Conservation (phyloP, 805 yeast genomes). For the Myxozyma monticola region DNA sequence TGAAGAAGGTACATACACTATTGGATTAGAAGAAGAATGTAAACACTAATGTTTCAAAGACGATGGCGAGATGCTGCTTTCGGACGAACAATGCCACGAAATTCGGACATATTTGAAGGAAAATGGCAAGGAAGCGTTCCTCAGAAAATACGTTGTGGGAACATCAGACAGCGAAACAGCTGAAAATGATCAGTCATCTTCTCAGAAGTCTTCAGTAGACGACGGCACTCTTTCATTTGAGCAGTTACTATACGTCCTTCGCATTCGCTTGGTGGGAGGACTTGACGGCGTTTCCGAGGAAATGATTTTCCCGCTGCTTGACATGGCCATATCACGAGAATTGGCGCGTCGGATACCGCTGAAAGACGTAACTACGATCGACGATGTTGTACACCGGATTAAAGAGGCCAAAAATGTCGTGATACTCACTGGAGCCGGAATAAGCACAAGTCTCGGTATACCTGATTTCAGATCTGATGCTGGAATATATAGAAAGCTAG, state of each 20-base stretch:
- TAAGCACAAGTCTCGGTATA: constrained; percentile 83
- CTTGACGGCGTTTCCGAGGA: constrained; percentile 46
- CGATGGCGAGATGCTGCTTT: background rate
- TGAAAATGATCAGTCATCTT: background rate
- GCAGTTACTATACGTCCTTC: constrained; percentile 28
- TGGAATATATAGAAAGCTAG: constrained; percentile 75
- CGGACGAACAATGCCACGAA: constrained; percentile 6
- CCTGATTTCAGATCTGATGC: constrained; percentile 91
- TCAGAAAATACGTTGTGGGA: constrained; percentile 9
- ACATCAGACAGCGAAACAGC: background rate
- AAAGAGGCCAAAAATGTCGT: constrained; percentile 59
- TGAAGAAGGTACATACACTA: background rate
- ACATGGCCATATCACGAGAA: constrained; percentile 62
- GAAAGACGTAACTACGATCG: constrained; percentile 55
- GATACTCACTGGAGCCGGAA: constrained; percentile 91
- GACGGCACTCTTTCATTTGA: constrained; percentile 20
- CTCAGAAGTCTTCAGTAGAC: background rate
- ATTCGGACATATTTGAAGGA: constrained; percentile 13
- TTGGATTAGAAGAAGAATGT: background rate
- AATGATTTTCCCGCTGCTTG: constrained; percentile 40
- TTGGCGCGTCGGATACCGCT: constrained; percentile 56
- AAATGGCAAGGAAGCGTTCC: constrained; percentile 14
- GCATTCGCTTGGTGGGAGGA: constrained; percentile 24
- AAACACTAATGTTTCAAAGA: background rate
- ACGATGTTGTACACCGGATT: constrained; percentile 57